Evolutionary conservation across 352 stramenopile species (phyloP), one percentile per base, ranked within the genome.

Genomic region (Globisporangium middletonii): DNA sequence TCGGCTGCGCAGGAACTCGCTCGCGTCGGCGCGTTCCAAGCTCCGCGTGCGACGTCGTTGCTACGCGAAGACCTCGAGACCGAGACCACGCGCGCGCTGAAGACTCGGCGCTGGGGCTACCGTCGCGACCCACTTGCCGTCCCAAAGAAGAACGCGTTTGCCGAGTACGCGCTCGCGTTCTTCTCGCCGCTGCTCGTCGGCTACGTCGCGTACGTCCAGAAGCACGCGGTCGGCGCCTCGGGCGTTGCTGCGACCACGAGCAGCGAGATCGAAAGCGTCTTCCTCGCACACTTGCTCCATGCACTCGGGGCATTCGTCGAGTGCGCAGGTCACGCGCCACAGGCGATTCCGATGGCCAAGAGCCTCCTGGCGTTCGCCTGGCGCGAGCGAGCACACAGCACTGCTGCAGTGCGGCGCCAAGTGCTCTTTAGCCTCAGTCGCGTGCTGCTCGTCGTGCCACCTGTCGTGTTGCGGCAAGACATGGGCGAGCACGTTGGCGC

Each of bases 101-200:
- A 88, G 67, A 88, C 78, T 2, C 66, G 78, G 38, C 76, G 79
- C 26, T 92, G 77, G 60, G 82, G 82, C 8, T 90, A 89, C 50
- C 76, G 79, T 19, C 76, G 82, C 4, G 69, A 88, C 43, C 74
- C 77, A 13, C 52, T 86, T 0, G 63, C 55, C 0, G 47, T 57
- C 0, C 62, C 78, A 9, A 88, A 77, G 69, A 74, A 68, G 53
- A 92, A 92, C 28, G 71, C 66, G 2, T 92, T 92, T 59, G 73
- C 56, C 28, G 75, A 84, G 1, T 65, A 86, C 23, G 77, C 78
- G 4, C 54, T 89, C 27, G 53, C 56, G 23, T 92, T 92, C 57
- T 92, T 92, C 60, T 87, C 76, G n/a, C 79, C 82, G 16, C 45
- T 92, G 44, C 51, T 92, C 4, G 87, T 88, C 49, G 79, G 82